These are phyloP conservation scores for Yarrowia divulgata DNA, from an alignment of 805 yeast genomes.

Conservation along the genomic window DNA sequence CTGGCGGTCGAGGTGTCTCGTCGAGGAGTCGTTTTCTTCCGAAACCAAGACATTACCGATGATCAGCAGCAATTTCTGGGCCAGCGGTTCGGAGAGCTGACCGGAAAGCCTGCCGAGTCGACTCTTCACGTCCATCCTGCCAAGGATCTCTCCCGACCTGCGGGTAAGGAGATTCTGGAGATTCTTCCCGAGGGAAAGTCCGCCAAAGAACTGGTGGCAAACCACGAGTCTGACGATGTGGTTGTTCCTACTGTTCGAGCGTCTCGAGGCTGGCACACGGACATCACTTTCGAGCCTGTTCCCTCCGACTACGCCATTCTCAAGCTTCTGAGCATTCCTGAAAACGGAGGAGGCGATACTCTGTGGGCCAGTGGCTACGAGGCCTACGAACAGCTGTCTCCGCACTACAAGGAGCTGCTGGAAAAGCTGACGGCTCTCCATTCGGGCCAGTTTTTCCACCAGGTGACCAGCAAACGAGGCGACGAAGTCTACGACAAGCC, in stretches of 20 bases:
- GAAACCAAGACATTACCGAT: conserved; percentile 25
- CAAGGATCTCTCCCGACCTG: conserved; percentile 40
- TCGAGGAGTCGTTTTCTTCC: conserved; percentile 26
- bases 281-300: conserved; percentile 61
- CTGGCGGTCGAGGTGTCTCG: conserved; percentile 18
- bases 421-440: conserved; percentile 65
- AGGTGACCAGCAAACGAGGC: not conserved
- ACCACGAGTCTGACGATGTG: not conserved
- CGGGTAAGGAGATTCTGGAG: conserved; percentile 65
- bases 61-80: conserved; percentile 17
- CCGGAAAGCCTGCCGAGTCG: conserved; percentile 15
- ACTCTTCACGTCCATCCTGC: conserved; percentile 25
- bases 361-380: conserved; percentile 66
- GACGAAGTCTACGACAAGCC: not conserved
- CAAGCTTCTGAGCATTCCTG: conserved; percentile 60
- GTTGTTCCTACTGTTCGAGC: not conserved
- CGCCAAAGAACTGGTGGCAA: not conserved
- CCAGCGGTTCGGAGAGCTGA: conserved; percentile 10
- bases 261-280: conserved; percentile 56
- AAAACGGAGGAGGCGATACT: conserved; percentile 69
- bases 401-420: conserved; percentile 60
- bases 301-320: conserved; percentile 62
- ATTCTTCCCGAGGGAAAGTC: conserved; percentile 57
- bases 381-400: conserved; percentile 70
- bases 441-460: conserved; percentile 52